These are phyloP conservation scores for Tricholoma sp. DNA, from an alignment of 768 basidiomycete species.

Conservation along the genomic window DNA sequence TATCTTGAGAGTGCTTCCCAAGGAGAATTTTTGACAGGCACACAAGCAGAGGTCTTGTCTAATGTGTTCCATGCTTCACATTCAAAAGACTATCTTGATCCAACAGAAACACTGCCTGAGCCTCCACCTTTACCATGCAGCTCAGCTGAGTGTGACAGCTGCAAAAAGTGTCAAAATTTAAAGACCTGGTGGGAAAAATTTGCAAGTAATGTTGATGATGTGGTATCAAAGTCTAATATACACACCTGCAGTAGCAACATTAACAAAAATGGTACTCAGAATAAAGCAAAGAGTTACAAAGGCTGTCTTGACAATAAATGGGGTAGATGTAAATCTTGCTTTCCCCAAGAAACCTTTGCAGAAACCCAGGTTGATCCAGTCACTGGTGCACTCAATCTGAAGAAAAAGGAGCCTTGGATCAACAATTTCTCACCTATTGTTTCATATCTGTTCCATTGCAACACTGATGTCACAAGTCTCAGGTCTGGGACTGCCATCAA, in stretches of 20 bases:
- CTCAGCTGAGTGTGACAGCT: conserved; percentile 4
- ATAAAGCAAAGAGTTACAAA: conserved; percentile 3
- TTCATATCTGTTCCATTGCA: conserved; percentile 31
- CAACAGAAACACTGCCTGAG: conserved; percentile 19
- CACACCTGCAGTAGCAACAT: conserved; percentile 19
- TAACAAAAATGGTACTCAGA: conserved; percentile 11
- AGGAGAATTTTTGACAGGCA: no score
- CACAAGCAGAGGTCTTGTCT: no score
- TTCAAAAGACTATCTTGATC: conserved; percentile 11
- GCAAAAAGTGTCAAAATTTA: conserved; percentile 13
- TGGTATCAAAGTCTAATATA: conserved; percentile 24
- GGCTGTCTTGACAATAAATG: conserved; percentile 25
- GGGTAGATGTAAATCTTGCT: conserved; percentile 28
- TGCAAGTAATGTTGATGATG: conserved; percentile 20
- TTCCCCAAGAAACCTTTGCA: conserved; percentile 24
- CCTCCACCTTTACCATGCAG: conserved; percentile 15
- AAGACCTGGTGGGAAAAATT: conserved; percentile 13
- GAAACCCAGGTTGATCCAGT: conserved; percentile 20
- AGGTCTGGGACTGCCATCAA: conserved; percentile 36
- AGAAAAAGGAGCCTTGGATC: conserved; percentile 30
- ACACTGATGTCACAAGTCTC: conserved; percentile 34
- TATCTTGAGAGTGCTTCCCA: no score
- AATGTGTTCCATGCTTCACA: no score
- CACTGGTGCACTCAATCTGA: conserved; percentile 25
- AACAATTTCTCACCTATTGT: conserved; percentile 31